Percentiles rank a stretch among this genome's conserved stretches.
Conservation (phyloP, 257 asterid genomes). For the Rauvolfia tetraphylla region DNA sequence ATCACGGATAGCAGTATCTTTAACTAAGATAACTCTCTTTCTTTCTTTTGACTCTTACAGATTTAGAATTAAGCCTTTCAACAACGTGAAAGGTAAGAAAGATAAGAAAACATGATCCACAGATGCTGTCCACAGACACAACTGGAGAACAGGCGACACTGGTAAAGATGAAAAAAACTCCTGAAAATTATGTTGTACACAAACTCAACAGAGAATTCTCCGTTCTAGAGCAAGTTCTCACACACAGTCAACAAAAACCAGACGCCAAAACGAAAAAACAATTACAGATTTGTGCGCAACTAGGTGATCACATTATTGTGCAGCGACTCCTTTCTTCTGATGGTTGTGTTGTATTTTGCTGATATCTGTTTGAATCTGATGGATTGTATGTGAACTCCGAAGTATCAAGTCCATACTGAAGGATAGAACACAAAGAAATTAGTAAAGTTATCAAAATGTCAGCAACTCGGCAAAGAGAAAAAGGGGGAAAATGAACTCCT, state of each 20-base stretch:
- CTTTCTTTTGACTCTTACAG: neutral
- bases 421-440: slow-evolving; percentile 9
- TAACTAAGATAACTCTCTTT: neutral
- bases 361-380: slow-evolving; percentile 69
- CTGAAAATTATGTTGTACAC: slow-evolving; percentile 23
- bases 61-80: neutral
- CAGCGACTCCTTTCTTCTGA: slow-evolving; percentile 75
- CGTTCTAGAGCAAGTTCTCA: slow-evolving; percentile 29
- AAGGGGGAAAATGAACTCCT: no score
- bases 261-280: neutral
- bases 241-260: slow-evolving; percentile 23
- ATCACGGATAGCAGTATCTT: neutral
- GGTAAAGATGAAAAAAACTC: slow-evolving; percentile 12
- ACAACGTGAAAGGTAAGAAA: neutral
- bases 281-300: slow-evolving; percentile 23
- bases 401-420: slow-evolving; percentile 95
- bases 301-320: slow-evolving; percentile 64
- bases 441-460: neutral
- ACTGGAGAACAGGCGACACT: slow-evolving; percentile 6
- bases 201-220: slow-evolving; percentile 12
- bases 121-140: slow-evolving; percentile 1
- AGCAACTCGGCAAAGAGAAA: neutral
- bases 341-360: slow-evolving; percentile 56
- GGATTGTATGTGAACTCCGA: slow-evolving; percentile 95
- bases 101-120: slow-evolving; percentile 1